phyloP scores from a whole-genome alignment of 2,329 filamentous ascomycete species.

The Mollisia scopiformis region DNA sequence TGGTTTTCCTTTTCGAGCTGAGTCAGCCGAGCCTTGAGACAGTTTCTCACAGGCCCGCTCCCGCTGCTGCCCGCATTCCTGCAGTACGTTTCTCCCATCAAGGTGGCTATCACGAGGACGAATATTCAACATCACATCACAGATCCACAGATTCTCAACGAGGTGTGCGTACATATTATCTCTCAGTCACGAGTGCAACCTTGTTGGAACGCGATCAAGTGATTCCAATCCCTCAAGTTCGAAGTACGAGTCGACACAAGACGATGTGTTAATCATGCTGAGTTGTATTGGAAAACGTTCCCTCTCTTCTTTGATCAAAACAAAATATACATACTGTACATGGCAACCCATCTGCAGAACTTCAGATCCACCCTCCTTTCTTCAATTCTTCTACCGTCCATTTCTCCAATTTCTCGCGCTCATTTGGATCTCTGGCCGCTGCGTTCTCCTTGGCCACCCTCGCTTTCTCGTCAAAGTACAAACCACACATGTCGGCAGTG shows the following conservation, averaged over 20 bases:
- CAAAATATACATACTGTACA: no score
- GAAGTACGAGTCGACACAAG: no score
- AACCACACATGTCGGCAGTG: conserved; percentile 18
- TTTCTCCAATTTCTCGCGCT: conserved; percentile 14
- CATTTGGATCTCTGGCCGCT: conserved; percentile 7
- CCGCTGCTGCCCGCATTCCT: background rate
- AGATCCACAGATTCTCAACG: background rate
- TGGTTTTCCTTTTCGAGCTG: background rate
- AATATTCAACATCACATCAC: background rate
- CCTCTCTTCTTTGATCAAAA: no score
- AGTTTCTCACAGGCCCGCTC: background rate
- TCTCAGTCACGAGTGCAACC: background rate
- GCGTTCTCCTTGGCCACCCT: conserved; percentile 8
- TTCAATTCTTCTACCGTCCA: conserved; percentile 22
- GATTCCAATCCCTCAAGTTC: no score
- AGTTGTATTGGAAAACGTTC: no score
- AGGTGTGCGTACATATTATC: no score
- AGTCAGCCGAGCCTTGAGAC: background rate
- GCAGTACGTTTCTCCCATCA: background rate
- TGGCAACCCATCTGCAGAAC: background rate
- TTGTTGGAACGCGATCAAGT: background rate
- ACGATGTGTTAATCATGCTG: no score
- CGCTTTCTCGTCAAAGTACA: conserved; percentile 20
- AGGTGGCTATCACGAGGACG: background rate
- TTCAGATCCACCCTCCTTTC: conserved; percentile 19